Conservation (phyloP, 2,329 filamentous ascomycete genomes). For the Colletotrichum costaricense region DNA sequence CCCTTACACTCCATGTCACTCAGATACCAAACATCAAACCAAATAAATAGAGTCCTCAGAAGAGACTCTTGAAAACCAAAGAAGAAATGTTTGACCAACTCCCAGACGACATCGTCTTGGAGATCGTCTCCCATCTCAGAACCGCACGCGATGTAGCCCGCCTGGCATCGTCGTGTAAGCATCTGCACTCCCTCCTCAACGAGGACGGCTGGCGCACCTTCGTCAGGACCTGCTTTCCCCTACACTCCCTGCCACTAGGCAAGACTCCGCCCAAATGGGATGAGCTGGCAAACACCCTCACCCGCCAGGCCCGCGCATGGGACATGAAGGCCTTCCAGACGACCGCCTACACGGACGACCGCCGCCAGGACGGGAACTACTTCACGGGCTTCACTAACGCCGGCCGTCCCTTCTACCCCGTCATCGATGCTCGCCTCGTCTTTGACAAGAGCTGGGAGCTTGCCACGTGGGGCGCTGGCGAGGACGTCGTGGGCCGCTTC, state of each 20-base stretch:
- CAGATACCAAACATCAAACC: constrained; percentile 12
- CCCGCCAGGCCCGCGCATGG: constrained; percentile 65
- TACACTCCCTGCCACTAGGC: constrained; percentile 47
- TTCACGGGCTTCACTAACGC: constrained; percentile 26
- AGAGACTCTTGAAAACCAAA: background rate
- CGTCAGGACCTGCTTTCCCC: constrained; percentile 56
- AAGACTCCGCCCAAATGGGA: constrained; percentile 45
- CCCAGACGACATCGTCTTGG: constrained; percentile 62
- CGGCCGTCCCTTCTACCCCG: constrained; percentile 52
- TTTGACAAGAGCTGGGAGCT: constrained; percentile 54
- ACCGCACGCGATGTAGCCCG: constrained; percentile 60
- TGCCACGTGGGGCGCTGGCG: constrained; percentile 62
- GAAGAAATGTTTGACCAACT: constrained; percentile 50
- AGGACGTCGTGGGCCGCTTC: constrained; percentile 59
- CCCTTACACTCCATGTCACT: constrained; percentile 9
- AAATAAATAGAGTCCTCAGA: constrained; percentile 20
- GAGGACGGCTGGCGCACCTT: constrained; percentile 63
- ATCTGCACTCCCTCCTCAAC: constrained; percentile 51
- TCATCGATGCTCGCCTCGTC: constrained; percentile 57
- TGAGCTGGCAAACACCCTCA: constrained; percentile 56
- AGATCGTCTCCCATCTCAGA: constrained; percentile 59
- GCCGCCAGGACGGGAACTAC: constrained; percentile 36
- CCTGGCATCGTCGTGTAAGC: constrained; percentile 52
- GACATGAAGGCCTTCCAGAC: constrained; percentile 56
- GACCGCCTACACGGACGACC: constrained; percentile 42